Base-by-base conservation (phyloP, 2,329 filamentous ascomycete genomes). In the Botrytis medusae region DNA sequence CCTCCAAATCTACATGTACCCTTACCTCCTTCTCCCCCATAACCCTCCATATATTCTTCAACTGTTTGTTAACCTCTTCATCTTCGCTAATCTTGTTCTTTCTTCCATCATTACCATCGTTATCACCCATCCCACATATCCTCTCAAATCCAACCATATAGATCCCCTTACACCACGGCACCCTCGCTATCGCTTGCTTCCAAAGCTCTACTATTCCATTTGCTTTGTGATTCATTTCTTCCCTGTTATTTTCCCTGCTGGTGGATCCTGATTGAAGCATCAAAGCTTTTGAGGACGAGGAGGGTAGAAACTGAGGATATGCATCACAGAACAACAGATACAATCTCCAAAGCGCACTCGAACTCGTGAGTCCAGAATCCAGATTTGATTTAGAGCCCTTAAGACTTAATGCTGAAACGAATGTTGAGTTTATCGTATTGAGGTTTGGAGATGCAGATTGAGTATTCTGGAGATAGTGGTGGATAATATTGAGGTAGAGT, bases 161-260 rank as follows among this genome's bases (percentile, higher is more conserved):
- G 65, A 89, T 84, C 54, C 86, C 84, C 79, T 92, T 92, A 1
- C 84, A 86, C 89, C 90, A 92, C 0, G 91, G 91, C 77, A 90
- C 85, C 25, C 84, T 82, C 61, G 85, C 83, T 75, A 92, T 77
- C 0, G 87, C 89, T 48, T 86, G 82, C 73, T 88, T 87, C 77
- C 88, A 88, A 0, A 88, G 83, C 1, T 85, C 82, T 75, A 85
- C 88, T 2, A 34, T 57, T 34, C 20, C 32, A 46, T 51, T 67
- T 12, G n/a, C 63, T 46, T 60, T n/a, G 25, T 34, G 54, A 12
- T 18, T 57, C 2, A 7, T 22, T 25, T 8, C 20, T 37, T 54
- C 64, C 22, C 48, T 4, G 9, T 1, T 4, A 42, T 32, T 48
- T 2, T 68, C n/a, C 14, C 8, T 72, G 18, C 16, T 10, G 25